Conservation (phyloP, 495 filamentous ascomycete genomes). For the Schizothecium vesticola region DNA sequence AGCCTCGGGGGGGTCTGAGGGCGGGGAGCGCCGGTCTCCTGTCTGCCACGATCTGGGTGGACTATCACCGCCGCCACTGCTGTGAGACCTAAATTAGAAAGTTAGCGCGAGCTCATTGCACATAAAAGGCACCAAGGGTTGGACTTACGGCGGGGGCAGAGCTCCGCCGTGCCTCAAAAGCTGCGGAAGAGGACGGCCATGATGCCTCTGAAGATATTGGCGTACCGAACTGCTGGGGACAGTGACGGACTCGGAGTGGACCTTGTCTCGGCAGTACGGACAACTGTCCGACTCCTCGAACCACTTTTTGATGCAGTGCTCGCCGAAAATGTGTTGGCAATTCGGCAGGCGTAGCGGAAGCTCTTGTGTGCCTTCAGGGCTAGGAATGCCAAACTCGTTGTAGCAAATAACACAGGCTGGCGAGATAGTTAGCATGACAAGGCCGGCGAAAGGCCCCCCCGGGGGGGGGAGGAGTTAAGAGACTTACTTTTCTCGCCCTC, state of each 20-base stretch:
- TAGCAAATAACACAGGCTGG: conserved; percentile 54
- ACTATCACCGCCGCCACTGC: neutral
- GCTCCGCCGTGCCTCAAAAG: neutral
- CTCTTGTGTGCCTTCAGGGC: conserved; percentile 48
- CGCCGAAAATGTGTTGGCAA: conserved; percentile 56
- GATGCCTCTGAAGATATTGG: neutral
- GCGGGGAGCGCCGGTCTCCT: conserved; percentile 36
- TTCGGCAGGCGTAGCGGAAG: conserved; percentile 47
- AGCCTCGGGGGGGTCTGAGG: conserved; percentile 30
- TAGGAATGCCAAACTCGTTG: conserved; percentile 48
- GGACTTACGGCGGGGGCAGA: neutral
- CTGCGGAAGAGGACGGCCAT: neutral
- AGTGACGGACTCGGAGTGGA: conserved; percentile 42
- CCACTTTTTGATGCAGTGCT: conserved; percentile 58
- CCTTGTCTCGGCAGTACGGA: conserved; percentile 53
- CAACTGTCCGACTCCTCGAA: conserved; percentile 54
- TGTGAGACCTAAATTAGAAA: neutral
- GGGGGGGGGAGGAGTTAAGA: neutral
- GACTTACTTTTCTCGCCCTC: conserved; percentile 46
- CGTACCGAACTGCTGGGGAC: conserved; percentile 14
- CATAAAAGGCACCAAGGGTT: neutral
- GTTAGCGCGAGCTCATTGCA: neutral
- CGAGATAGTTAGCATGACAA: neutral
- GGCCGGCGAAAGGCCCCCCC: neutral
- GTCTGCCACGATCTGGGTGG: conserved; percentile 16